Percentiles rank a stretch among this genome's conserved stretches.
Evolutionary conservation across 2,329 filamentous ascomycete species (phyloP).

Genomic region (Trichoderma hamatum): DNA sequence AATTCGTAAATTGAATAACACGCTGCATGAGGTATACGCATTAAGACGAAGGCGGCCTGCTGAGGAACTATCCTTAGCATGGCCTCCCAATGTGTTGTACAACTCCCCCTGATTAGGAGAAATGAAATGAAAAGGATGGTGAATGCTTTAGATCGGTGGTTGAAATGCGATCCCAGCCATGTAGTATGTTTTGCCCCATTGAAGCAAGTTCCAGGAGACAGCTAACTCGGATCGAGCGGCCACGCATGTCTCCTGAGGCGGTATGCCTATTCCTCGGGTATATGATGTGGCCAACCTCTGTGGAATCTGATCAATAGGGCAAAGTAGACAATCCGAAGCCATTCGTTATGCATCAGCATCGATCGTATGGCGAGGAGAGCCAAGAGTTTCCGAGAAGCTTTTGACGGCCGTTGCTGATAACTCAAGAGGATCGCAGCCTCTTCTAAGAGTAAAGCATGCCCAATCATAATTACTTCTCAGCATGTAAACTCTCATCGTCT

Average conservation of each 20-base stretch:
- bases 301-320: neutral
- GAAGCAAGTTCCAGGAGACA: neutral
- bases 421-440: too few species aligned
- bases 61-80: neutral
- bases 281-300: neutral
- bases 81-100: neutral
- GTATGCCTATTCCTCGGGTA: neutral
- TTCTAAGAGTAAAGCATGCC: too few species aligned
- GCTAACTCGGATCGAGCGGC: neutral
- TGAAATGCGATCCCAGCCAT: neutral
- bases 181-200: neutral
- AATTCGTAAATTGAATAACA: conserved; percentile 21
- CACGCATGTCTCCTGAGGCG: neutral
- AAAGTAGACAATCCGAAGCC: neutral
- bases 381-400: too few species aligned
- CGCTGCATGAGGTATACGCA: conserved; percentile 17
- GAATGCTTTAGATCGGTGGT: neutral
- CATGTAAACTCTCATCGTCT: neutral
- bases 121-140: neutral
- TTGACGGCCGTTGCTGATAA: too few species aligned
- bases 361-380: too few species aligned
- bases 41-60: neutral
- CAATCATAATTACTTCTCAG: neutral
- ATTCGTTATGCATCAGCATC: neutral
- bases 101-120: neutral